These are phyloP conservation scores for Drechslerella coelobrocha DNA, from an alignment of 2,329 filamentous ascomycete species.

Conservation along the genomic window DNA sequence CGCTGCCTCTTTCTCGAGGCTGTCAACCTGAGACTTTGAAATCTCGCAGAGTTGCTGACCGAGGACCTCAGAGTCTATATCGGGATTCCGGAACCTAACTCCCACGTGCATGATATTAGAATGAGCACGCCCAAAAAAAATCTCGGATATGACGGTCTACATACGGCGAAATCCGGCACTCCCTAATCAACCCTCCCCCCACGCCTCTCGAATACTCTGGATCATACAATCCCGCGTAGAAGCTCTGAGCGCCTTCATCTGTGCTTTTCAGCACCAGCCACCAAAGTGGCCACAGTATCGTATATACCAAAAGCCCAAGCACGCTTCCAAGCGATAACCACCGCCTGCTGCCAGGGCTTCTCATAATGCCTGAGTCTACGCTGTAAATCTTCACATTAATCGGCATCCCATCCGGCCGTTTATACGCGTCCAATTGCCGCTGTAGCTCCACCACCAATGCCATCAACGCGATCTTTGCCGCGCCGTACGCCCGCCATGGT, in stretches of 20 bases:
- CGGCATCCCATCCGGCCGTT: constrained; percentile 80
- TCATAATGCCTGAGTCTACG: constrained; percentile 82
- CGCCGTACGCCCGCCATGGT: constrained; percentile 55
- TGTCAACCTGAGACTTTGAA: constrained; percentile 82
- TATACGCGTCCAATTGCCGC: constrained; percentile 84
- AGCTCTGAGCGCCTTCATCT: constrained; percentile 81
- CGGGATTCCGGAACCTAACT: constrained; percentile 58
- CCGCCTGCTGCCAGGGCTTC: constrained; percentile 84
- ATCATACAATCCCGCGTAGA: constrained; percentile 87
- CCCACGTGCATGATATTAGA: constrained; percentile 60
- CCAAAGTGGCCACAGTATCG: constrained; percentile 77
- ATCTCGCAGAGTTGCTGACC: constrained; percentile 90
- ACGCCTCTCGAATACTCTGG: constrained; percentile 68
- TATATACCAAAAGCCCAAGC: constrained; percentile 77
- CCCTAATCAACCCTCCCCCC: constrained; percentile 81
- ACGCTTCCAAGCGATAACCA: constrained; percentile 87
- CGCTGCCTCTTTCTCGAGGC: constrained; percentile 79
- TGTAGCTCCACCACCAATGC: constrained; percentile 89
- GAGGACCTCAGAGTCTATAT: constrained; percentile 77
- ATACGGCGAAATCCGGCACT: constrained; percentile 67
- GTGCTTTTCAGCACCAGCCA: constrained; percentile 90
- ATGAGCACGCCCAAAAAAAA: no score
- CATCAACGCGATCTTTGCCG: constrained; percentile 72
- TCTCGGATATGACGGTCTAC: constrained; percentile 17
- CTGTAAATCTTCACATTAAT: constrained; percentile 83